Base-by-base conservation (phyloP, 352 stramenopile genomes). In the Phytopythium chamaehyphon region DNA sequence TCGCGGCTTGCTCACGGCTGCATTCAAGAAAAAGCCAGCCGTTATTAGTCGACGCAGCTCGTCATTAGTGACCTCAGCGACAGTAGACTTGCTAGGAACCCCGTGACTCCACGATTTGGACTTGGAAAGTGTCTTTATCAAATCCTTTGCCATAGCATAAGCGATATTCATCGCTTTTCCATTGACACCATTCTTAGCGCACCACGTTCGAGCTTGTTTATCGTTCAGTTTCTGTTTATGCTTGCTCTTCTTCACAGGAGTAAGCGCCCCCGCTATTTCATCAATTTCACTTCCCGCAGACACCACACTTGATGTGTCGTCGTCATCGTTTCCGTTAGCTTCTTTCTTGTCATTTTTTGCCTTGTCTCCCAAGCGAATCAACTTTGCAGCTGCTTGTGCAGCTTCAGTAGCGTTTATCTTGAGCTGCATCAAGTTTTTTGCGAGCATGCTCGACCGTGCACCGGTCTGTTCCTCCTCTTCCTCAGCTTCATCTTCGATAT, bases 11-110 rank as follows among this genome's bases (percentile, higher is more conserved):
- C 40, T 31, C 7, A 47, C 47, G 14, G 61, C 55, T 21, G 52
- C 52, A 23, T 69, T 64, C 15, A 69, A 37, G 48, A 69, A 69
- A 22, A 57, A 69, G 3, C 61, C 61, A 3, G 45, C 26, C 11
- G 55, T 46, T 7, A 64, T 14, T 1, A 64, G 12, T 1, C 55
- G 55, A 0, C 55, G 50, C 4, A 40, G 36, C 36, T 40, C 14
- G 14, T 40, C 36, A n/a, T 40, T 40, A n/a, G 36, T 40, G 14
- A n/a, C 36, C 14, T n/a, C 14, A 12, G 11, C 36, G 14, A n/a
- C 19, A 5, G 6, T 40, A n/a, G 16, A 3, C 36, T n/a, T 12
- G 11, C 14, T 40, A n/a, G 11, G 5, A 5, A 3, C 14, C 14
- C 4, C 36, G 11, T 40, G 36, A n/a, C 14, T n/a, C 36, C 36